Base-by-base conservation (phyloP, 257 asterid genomes). In the Dorcoceras hygrometricum region DNA sequence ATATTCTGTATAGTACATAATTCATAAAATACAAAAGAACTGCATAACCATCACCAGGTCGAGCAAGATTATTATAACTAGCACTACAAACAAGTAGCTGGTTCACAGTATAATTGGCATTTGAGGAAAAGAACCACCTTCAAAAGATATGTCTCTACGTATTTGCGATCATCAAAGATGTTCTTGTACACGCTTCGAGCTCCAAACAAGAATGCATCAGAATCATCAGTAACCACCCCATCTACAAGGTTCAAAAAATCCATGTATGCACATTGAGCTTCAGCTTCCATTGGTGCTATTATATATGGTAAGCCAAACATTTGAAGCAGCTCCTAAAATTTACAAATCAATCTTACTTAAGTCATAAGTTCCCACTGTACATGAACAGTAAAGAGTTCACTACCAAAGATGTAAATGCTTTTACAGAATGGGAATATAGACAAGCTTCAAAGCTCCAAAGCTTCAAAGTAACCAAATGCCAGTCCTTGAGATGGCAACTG, bases 251-350 rank as follows among this genome's bases (percentile, higher is more conserved):
- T 76, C 23, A 80, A 78, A 68, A 85, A 85, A 80, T 90, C 99
- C 97, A 93, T 82, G 73, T 82, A 86, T 48, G 97, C 97, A 76
- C 97, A 93, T 59, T 90, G 97, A 71, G 99, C 97, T 90, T 93
- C 99, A 71, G 97, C 97, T 77, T 90, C 99, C 99, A 93, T 90
- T 50, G 99, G 99, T 34, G 97, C 97, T 63, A 93, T 84, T 36
- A 93, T 90, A 78, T 85, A 93, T 32, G 99, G 99, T 71, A 93
- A 77, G 69, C 97, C 99, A 83, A 93, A 93, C 84, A 93, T 90
- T 84, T 93, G 99, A 80, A 93, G 99, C 83, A 93, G 71, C 81
- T 93, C 99, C 99, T 93, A 74, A 36, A 71, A 77, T 71, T 26
- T 62, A 71, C 39, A 72, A 79, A 66, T 39, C 29, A 59, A 29